Percentiles rank a stretch among this genome's conserved stretches.
These are phyloP conservation scores for Diaporthe vaccinii DNA, from an alignment of 2,329 filamentous ascomycete genomes.

Conservation along the genomic window DNA sequence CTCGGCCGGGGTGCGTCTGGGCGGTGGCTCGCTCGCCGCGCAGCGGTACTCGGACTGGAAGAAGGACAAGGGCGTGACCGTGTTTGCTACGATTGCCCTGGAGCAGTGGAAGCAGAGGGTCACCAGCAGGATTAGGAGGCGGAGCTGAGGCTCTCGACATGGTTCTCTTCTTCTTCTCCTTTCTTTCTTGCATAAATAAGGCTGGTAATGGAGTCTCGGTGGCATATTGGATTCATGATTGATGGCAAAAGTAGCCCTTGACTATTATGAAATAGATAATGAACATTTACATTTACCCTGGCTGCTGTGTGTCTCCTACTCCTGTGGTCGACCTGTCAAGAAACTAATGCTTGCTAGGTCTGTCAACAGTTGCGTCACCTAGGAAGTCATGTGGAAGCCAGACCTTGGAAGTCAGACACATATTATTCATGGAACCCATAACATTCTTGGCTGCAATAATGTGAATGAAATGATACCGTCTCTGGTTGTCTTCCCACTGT, in stretches of 20 bases:
- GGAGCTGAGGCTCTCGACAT: not conserved
- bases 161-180: no score
- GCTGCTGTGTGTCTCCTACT: not conserved
- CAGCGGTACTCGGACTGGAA: conserved; percentile 26
- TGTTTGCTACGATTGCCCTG: conserved; percentile 25
- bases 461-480: not conserved
- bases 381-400: no score
- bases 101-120: conserved; percentile 30
- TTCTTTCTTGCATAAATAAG: not conserved
- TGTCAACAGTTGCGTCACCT: no score
- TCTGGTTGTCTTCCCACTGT: no score
- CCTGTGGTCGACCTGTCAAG: not conserved
- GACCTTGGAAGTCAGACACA: no score
- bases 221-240: conserved; percentile 3
- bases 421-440: no score
- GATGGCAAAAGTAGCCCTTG: not conserved
- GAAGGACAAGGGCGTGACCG: conserved; percentile 12
- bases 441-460: no score
- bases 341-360: not conserved
- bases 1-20: not conserved
- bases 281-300: not conserved
- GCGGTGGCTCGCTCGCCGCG: not conserved
- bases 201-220: not conserved
- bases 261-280: not conserved
- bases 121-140: conserved; percentile 16